Conservation (phyloP, 371 early-diverging fungal genomes). For the Circinella minor region DNA sequence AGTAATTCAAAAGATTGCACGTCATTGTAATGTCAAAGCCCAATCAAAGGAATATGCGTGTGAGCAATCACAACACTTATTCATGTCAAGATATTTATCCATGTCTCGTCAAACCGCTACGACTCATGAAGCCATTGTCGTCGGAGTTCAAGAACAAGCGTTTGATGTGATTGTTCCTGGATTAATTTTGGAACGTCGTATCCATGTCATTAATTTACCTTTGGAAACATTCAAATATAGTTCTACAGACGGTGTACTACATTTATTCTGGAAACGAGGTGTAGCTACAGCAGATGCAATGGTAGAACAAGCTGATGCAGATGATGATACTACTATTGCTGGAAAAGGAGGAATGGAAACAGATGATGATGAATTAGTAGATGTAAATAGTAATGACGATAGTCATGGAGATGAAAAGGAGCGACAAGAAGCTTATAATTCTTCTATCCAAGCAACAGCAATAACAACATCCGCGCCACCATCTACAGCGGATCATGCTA, state of each 20-base stretch:
- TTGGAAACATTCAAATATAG: constrained; percentile 46
- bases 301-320: constrained; percentile 29
- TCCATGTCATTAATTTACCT: constrained; percentile 50
- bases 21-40: constrained; percentile 72
- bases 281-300: constrained; percentile 37
- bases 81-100: constrained; percentile 58
- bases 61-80: constrained; percentile 73
- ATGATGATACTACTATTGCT: constrained; percentile 14
- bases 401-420: background rate
- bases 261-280: constrained; percentile 55
- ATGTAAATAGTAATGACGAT: too few relatives aligned
- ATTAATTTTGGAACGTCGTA: constrained; percentile 63
- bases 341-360: background rate
- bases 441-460: background rate
- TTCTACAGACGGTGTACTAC: constrained; percentile 39
- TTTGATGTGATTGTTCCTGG: constrained; percentile 68
- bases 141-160: constrained; percentile 51
- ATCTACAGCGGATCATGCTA: constrained; percentile 13
- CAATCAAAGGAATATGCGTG: constrained; percentile 68
- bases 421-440: background rate
- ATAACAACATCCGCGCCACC: constrained; percentile 16
- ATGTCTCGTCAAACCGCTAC: constrained; percentile 29
- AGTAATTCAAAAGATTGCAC: constrained; percentile 54
- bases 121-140: constrained; percentile 48
- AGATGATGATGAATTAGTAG: too few relatives aligned